Evolutionary conservation across 2,329 filamentous ascomycete species (phyloP).

Genomic region (Alternaria atra): DNA sequence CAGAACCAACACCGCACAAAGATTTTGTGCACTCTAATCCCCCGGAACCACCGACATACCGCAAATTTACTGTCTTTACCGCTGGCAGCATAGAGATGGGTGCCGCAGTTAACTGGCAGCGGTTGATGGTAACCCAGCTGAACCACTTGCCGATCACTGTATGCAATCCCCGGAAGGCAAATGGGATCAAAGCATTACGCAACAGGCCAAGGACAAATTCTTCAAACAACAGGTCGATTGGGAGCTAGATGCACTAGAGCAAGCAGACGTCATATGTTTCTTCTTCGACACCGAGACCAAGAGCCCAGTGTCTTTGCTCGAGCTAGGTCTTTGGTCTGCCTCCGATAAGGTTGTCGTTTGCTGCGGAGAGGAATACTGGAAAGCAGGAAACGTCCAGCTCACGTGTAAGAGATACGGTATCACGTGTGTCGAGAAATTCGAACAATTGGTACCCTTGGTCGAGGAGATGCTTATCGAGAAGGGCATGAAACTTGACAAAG

Average conservation of each 20-base stretch:
- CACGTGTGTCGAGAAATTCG: constrained; percentile 52
- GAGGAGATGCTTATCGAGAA: constrained; percentile 42
- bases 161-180: constrained; percentile 64
- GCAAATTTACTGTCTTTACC: constrained; percentile 62
- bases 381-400: constrained; percentile 69
- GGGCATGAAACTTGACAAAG: constrained; percentile 32
- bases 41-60: constrained; percentile 24
- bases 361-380: constrained; percentile 62
- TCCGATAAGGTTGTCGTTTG: constrained; percentile 62
- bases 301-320: constrained; percentile 67
- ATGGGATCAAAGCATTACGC: constrained; percentile 65
- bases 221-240: constrained; percentile 67
- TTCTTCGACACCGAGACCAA: constrained; percentile 64
- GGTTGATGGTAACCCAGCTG: constrained; percentile 54
- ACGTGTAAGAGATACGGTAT: constrained; percentile 62
- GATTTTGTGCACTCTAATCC: constrained; percentile 30
- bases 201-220: constrained; percentile 51
- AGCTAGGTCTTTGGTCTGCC: constrained; percentile 64
- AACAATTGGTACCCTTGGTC: constrained; percentile 53
- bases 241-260: constrained; percentile 67
- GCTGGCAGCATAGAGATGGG: constrained; percentile 65
- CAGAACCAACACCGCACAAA: constrained; percentile 17
- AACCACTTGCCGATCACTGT: constrained; percentile 60
- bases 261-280: constrained; percentile 64
- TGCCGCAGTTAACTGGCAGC: constrained; percentile 62